phyloP scores from a whole-genome alignment of 306 rosid genomes.

The Prunus mume region DNA sequence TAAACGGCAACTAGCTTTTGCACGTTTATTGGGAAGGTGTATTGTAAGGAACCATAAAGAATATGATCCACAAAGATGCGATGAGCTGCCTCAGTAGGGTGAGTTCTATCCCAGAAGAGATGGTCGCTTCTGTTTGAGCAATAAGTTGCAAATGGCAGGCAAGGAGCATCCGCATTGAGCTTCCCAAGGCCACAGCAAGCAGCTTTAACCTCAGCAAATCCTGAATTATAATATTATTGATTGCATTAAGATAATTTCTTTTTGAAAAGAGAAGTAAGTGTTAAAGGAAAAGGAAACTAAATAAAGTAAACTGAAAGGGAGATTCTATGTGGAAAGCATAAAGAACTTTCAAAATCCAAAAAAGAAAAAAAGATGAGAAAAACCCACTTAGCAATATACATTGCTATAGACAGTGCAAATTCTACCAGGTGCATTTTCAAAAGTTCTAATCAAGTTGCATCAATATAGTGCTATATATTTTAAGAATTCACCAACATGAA shows the following conservation, averaged over 20 bases:
- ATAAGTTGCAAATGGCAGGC: conserved; percentile 38
- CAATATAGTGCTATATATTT: no score
- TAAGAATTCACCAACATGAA: no score
- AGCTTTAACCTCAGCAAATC: conserved; percentile 56
- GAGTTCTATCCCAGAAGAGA: conserved; percentile 72
- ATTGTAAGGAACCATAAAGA: conserved; percentile 47
- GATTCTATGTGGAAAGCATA: no score
- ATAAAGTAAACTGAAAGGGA: no score
- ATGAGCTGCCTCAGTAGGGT: conserved; percentile 68
- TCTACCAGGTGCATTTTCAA: no score
- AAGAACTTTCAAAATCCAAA: no score
- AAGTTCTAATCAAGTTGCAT: no score
- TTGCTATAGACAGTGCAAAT: no score
- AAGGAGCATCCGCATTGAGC: conserved; percentile 42
- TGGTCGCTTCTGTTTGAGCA: conserved; percentile 67
- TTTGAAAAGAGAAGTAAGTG: neutral
- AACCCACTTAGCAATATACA: no score
- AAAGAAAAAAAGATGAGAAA: neutral
- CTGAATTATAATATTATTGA: conserved; percentile 26
- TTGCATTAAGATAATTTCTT: neutral
- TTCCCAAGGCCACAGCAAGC: conserved; percentile 83
- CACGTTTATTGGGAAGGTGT: conserved; percentile 54
- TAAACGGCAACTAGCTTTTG: conserved; percentile 47
- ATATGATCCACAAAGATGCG: conserved; percentile 41
- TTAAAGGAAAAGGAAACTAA: no score